Conservation (phyloP, 2,329 filamentous ascomycete species). For the Exophiala sp. region DNA sequence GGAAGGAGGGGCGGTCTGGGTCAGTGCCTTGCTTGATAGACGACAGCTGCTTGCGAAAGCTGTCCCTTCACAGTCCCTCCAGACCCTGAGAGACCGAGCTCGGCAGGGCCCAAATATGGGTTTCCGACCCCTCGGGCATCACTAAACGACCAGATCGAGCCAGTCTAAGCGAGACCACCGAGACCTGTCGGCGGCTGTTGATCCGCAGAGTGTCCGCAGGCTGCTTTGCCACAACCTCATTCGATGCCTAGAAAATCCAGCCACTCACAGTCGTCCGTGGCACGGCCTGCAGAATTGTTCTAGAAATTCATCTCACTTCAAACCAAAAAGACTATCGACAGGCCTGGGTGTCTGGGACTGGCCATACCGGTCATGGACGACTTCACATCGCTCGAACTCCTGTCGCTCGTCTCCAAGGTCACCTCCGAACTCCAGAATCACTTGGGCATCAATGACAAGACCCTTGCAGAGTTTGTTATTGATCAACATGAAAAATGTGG, state of each 20-base stretch:
- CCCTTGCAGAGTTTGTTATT: constrained; percentile 93
- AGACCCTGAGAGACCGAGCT: background rate
- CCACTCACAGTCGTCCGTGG: too few species aligned
- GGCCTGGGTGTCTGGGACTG: background rate
- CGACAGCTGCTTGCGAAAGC: background rate
- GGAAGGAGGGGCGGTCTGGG: background rate
- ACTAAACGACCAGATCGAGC: constrained; percentile 4
- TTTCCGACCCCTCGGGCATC: background rate
- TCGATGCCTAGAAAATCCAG: too few species aligned
- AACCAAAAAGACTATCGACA: too few species aligned
- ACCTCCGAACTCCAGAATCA: constrained; percentile 94
- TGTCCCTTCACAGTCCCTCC: background rate
- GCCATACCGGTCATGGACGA: constrained; percentile 67
- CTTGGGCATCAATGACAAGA: constrained; percentile 86
- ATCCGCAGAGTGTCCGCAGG: too few species aligned
- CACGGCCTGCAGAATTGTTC: too few species aligned
- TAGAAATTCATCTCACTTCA: too few species aligned
- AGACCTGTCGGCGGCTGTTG: too few species aligned
- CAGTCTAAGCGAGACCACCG: constrained; percentile 9
- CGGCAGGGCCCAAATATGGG: background rate
- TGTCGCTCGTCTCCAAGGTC: constrained; percentile 92
- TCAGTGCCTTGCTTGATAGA: background rate
- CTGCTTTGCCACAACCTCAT: background rate
- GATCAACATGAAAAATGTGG: constrained; percentile 76
- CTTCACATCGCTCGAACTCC: constrained; percentile 81